These are phyloP conservation scores for Vicia sativa DNA, from an alignment of 306 rosid species.

Conservation along the genomic window DNA sequence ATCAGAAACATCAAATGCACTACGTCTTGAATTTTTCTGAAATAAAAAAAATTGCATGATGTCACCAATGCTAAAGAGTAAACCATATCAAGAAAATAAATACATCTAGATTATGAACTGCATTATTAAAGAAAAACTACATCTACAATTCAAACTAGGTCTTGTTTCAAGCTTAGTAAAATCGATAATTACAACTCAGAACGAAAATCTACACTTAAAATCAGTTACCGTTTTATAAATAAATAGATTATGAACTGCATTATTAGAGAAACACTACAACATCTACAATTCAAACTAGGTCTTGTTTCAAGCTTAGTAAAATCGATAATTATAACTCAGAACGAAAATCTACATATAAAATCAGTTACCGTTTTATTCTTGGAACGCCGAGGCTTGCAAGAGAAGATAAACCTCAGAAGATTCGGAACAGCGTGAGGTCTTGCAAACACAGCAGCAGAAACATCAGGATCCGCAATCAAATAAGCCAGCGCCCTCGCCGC, in stretches of 20 bases:
- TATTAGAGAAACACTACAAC: neutral
- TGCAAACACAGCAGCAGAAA: conserved; percentile 73
- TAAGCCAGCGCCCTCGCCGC: conserved; percentile 92
- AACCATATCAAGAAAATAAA: conserved; percentile 30
- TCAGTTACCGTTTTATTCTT: conserved; percentile 65
- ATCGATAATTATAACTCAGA: conserved; percentile 3
- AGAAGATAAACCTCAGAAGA: conserved; percentile 82
- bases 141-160: conserved; percentile 20
- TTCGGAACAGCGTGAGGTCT: conserved; percentile 85
- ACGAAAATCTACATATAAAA: conserved; percentile 10
- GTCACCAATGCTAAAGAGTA: conserved; percentile 38
- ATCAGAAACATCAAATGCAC: conserved; percentile 77
- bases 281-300: conserved; percentile 20
- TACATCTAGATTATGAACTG: conserved; percentile 4
- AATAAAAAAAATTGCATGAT: conserved; percentile 42
- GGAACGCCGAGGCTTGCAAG: conserved; percentile 86
- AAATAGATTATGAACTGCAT: conserved; percentile 4
- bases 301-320: conserved; percentile 1
- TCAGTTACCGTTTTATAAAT: conserved; percentile 53
- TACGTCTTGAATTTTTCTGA: conserved; percentile 79
- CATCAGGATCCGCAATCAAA: conserved; percentile 86
- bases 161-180: conserved; percentile 2
- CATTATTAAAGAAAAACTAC: neutral
- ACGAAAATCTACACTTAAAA: conserved; percentile 8
- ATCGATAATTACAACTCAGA: conserved; percentile 4